A percentile compares a stretch with the other conserved stretches of the same genome.
Evolutionary conservation across 306 rosid genomes (phyloP).

Genomic region (Lathyrus sativus): DNA sequence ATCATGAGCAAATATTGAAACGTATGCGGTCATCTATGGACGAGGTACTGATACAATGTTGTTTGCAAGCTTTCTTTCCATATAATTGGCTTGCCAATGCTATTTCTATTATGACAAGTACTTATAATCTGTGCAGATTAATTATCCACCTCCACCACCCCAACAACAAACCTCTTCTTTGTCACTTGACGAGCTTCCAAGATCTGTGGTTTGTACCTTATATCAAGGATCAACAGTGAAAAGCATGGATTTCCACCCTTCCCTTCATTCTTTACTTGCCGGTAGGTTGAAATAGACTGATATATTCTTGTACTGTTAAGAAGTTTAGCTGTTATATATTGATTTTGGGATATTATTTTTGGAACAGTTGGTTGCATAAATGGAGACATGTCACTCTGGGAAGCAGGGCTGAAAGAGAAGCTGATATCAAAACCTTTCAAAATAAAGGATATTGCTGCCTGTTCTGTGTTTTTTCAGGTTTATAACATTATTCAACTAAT

Average conservation of each 20-base stretch:
- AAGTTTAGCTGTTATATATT: background rate
- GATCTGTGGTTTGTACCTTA: slow-evolving; percentile 49
- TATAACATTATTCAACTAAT: slow-evolving; percentile 19
- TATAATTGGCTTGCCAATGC: background rate
- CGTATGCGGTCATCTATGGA: slow-evolving; percentile 57
- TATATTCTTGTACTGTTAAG: slow-evolving; percentile 4
- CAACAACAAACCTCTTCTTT: slow-evolving; percentile 53
- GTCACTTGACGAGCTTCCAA: slow-evolving; percentile 62
- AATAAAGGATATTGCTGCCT: slow-evolving; percentile 40
- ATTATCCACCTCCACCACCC: slow-evolving; percentile 41
- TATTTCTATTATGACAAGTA: slow-evolving; percentile 3
- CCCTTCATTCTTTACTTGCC: slow-evolving; percentile 56
- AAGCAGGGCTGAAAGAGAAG: slow-evolving; percentile 56
- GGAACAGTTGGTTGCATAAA: slow-evolving; percentile 62
- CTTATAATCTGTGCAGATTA: slow-evolving; percentile 46
- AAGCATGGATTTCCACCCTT: slow-evolving; percentile 78
- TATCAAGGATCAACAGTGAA: slow-evolving; percentile 55
- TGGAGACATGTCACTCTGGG: slow-evolving; percentile 70
- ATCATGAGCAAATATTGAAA: slow-evolving; percentile 53
- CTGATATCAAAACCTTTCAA: slow-evolving; percentile 57
- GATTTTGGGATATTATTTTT: slow-evolving; percentile 36
- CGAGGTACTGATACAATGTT: slow-evolving; percentile 46
- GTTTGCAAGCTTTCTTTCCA: slow-evolving; percentile 27
- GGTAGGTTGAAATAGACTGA: slow-evolving; percentile 44
- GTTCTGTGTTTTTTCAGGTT: slow-evolving; percentile 56